Base-by-base conservation (phyloP, 176 grass and related monocot genomes). In the Oryza meridionalis region DNA sequence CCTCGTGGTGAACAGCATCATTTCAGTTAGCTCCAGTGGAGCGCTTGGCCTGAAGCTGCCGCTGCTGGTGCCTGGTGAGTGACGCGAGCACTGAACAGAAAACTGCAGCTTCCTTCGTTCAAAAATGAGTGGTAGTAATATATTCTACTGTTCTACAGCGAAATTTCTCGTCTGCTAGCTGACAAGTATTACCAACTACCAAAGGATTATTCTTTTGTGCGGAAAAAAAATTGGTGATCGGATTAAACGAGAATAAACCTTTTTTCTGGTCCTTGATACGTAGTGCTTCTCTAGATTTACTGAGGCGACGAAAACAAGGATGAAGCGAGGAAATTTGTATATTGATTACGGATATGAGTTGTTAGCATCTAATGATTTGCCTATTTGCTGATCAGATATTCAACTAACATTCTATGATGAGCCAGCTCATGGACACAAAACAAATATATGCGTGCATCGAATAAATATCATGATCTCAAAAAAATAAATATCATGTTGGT, bases 381-480 rank as follows among this genome's bases (percentile, higher is more conserved):
- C 50, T 3, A 47, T 78, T 78, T 77, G 58, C 67, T 47, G 62
- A 67, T 44, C 55, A 77, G 75, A 58, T 12, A 15, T 77, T 53
- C 78, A 86, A 82, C 88, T 14, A 67, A 37, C 66, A 10, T 15
- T 32, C 55, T 26, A 86, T 77, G 72, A 90, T 77, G 82, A 59
- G 31, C 78, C 84, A 90, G 67, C 84, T 83, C 88, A 78, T 63
- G 58, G 29, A 13, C 0, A 3, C 29, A 81, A 63, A 4, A 40
- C 21, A 62, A 55, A 31, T 45, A 7, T 29, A 67, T 82, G 49
- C 58, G 9, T 59, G 83, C 83, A 65, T 70, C 67, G 15, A 47
- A 78, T 78, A 71, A 65, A 85, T 51, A 71, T 72, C 16, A 42
- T 50, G 65, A 64, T 81, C 27, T 29, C 27, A 29, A 29, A 29